Base-by-base conservation (phyloP, 805 yeast genomes). In the Kodamaea hsintzibuensis region DNA sequence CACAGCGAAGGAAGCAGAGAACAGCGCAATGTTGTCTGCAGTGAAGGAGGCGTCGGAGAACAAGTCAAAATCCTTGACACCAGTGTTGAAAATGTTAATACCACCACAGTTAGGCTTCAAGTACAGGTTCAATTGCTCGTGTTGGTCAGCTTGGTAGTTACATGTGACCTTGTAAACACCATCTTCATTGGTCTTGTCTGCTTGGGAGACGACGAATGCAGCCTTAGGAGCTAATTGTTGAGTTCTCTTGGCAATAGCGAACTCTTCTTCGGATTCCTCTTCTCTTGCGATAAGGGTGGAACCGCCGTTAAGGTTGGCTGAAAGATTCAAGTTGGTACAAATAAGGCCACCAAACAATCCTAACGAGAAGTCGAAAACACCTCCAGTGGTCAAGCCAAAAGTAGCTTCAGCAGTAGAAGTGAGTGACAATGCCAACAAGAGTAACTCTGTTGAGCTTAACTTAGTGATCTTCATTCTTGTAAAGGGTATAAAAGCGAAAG, bases 141-240 rank as follows among this genome's bases (percentile, higher is more conserved):
- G 53, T 45, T 61, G 60, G 38, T 59, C 62, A 22, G 64, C 57
- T 54, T 65, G 59, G 49, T 63, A 67, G 58, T 67, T 65, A 52
- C 58, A 49, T 33, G 61, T 63, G 35, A 63, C 62, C 45, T 60
- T 57, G 57, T 50, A 64, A 25, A 51, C 52, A 47, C 57, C 65
- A 18, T 60, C 64, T 33, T 51, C 61, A 17, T 18, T 8, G n/a
- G 56, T 60, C 43, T 53, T 55, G 43, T 56, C 59, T 22, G 62
- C 66, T 43, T 65, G 61, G 27, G 69, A 63, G 17, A 67, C 61
- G 9, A 58, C 60, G 52, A 67, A 58, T 13, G 64, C 65, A 47
- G 69, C 70, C 44, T 58, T 55, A 33, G 70, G 69, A 42, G 56
- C 59, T 33, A 45, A 40, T 45, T 37, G 17, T n/a, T 13, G 7